phyloP scores from a whole-genome alignment of 169 alveolate species.

The Ichthyophthirius multifiliis region DNA sequence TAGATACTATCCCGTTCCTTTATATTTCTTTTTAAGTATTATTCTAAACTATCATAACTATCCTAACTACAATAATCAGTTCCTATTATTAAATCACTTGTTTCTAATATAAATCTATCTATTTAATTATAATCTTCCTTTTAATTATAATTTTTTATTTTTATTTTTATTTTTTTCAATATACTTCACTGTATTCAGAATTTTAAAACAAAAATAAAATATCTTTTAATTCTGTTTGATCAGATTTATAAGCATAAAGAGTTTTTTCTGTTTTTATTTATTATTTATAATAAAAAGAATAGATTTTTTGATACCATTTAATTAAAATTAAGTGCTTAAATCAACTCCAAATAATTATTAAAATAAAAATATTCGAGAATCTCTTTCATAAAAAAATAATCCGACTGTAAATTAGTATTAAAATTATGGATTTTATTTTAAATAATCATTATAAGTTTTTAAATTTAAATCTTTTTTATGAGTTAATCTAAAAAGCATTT shows the following conservation, averaged over 20 bases:
- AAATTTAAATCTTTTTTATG: too few relatives aligned
- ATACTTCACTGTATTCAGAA: neutral
- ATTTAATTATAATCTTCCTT: neutral
- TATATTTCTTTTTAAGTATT: neutral
- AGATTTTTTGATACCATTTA: neutral
- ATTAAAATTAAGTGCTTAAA: too few relatives aligned
- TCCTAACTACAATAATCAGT: neutral
- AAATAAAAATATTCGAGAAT: too few relatives aligned
- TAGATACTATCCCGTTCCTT: slow-evolving; percentile 5
- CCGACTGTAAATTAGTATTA: too few relatives aligned
- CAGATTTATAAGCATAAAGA: neutral
- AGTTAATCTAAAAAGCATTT: too few relatives aligned
- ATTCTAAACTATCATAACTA: neutral
- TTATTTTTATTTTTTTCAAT: neutral
- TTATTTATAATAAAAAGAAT: neutral
- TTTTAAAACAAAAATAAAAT: neutral
- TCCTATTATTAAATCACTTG: neutral
- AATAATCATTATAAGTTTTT: too few relatives aligned
- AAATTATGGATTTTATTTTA: too few relatives aligned
- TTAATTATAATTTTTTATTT: neutral
- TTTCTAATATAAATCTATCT: neutral
- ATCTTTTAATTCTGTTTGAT: neutral
- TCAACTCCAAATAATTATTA: too few relatives aligned
- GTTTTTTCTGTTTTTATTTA: neutral
- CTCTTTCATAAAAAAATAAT: too few relatives aligned